phyloP scores from a whole-genome alignment of 495 filamentous ascomycete species.

The Pseudevernia furfuracea region DNA sequence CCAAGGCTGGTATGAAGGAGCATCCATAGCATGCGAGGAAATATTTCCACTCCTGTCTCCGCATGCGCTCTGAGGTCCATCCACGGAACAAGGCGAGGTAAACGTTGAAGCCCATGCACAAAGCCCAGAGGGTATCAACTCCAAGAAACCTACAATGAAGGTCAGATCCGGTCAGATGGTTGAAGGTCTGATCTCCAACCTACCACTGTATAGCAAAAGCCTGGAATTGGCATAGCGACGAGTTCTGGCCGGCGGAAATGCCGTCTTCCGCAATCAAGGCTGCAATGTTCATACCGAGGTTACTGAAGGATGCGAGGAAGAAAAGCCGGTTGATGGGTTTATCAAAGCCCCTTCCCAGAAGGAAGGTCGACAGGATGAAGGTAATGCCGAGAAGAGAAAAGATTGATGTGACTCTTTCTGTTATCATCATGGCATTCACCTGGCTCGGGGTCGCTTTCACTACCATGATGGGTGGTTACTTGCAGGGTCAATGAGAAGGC shows the following conservation, averaged over 20 bases:
- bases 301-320: conserved; percentile 80
- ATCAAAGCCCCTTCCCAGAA: conserved; percentile 51
- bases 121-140: conserved; percentile 71
- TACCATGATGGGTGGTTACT: conserved; percentile 13
- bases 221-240: conserved; percentile 64
- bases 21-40: conserved; percentile 65
- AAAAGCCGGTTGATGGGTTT: conserved; percentile 87
- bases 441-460: conserved; percentile 14
- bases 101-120: conserved; percentile 85
- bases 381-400: conserved; percentile 65
- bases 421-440: conserved; percentile 43
- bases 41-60: conserved; percentile 65
- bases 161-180: conserved; percentile 17
- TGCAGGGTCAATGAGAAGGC: not conserved
- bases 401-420: conserved; percentile 60
- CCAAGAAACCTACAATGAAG: conserved; percentile 56
- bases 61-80: conserved; percentile 59
- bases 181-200: conserved; percentile 18
- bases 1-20: conserved; percentile 62
- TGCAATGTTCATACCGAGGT: conserved; percentile 71
- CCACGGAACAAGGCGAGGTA: conserved; percentile 78
- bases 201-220: conserved; percentile 71
- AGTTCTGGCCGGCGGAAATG: conserved; percentile 35
- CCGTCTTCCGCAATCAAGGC: conserved; percentile 64
- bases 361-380: conserved; percentile 69